Percentiles rank a stretch among this genome's conserved stretches.
phyloP scores from a whole-genome alignment of 2,329 filamentous ascomycete genomes.

The Penicillium griseofulvum region DNA sequence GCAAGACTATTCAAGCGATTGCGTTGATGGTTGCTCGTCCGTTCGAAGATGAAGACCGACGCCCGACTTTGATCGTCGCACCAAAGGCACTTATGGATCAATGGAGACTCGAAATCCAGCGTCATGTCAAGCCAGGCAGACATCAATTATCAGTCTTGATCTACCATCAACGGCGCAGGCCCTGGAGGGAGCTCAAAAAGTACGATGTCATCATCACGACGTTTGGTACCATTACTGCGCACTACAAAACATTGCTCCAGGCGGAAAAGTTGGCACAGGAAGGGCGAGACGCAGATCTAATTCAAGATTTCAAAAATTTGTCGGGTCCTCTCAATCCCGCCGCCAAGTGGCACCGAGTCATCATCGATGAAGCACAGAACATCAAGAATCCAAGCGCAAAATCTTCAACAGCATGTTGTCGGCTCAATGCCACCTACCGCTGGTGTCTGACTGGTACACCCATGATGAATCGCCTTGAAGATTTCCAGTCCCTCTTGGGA shows the following conservation, averaged over 20 bases:
- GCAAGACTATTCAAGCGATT: constrained; percentile 80
- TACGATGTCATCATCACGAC: constrained; percentile 78
- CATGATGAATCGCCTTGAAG: constrained; percentile 82
- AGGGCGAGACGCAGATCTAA: constrained; percentile 34
- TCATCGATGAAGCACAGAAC: constrained; percentile 76
- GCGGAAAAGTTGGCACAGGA: constrained; percentile 51
- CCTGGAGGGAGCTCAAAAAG: constrained; percentile 60
- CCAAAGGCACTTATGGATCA: constrained; percentile 78
- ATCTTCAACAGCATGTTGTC: constrained; percentile 58
- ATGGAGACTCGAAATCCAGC: constrained; percentile 76
- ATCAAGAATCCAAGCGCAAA: constrained; percentile 73
- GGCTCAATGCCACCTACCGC: constrained; percentile 60
- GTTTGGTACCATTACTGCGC: constrained; percentile 68
- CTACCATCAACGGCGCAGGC: constrained; percentile 62
- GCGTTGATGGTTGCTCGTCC: constrained; percentile 69
- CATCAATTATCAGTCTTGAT: constrained; percentile 65
- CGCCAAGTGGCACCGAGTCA: constrained; percentile 65
- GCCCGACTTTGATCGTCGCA: constrained; percentile 80
- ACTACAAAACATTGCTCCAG: constrained; percentile 61
- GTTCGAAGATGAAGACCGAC: constrained; percentile 56
- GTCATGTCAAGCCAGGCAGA: constrained; percentile 59
- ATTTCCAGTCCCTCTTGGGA: constrained; percentile 72
- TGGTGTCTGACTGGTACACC: constrained; percentile 79
- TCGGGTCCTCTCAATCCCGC: constrained; percentile 56
- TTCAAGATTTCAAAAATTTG: not conserved